These are phyloP conservation scores for Lycium barbarum DNA, from an alignment of 257 asterid genomes.

Conservation along the genomic window DNA sequence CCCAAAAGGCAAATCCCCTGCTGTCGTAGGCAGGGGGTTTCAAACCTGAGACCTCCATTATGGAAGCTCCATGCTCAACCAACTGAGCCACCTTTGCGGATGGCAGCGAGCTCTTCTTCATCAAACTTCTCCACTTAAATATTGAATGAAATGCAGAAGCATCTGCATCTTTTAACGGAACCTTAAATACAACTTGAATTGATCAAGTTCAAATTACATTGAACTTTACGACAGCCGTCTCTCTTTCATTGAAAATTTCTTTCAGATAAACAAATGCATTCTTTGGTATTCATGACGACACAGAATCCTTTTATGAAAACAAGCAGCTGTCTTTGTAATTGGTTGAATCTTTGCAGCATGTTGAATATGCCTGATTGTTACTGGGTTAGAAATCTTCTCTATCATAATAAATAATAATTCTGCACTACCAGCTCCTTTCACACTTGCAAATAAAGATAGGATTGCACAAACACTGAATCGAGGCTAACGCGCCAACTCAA, in stretches of 20 bases:
- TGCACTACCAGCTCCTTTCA: no score
- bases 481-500: no score
- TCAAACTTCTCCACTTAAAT: background rate
- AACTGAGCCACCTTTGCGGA: no score
- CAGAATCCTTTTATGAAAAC: background rate
- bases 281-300: background rate
- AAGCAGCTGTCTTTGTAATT: background rate
- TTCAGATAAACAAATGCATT: background rate
- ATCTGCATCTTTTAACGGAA: background rate
- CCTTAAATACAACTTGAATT: background rate
- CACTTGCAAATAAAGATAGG: no score
- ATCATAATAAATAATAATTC: no score
- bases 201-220: background rate
- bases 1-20: no score
- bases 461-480: no score
- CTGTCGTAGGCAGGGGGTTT: no score
- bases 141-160: background rate
- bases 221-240: background rate
- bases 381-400: no score
- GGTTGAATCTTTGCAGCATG: background rate
- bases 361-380: no score
- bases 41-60: no score
- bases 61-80: no score
- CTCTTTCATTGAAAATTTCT: constrained; percentile 1
- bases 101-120: background rate